Conservation (phyloP, 129 eudicot genomes). For the Helianthus tuberosus region DNA sequence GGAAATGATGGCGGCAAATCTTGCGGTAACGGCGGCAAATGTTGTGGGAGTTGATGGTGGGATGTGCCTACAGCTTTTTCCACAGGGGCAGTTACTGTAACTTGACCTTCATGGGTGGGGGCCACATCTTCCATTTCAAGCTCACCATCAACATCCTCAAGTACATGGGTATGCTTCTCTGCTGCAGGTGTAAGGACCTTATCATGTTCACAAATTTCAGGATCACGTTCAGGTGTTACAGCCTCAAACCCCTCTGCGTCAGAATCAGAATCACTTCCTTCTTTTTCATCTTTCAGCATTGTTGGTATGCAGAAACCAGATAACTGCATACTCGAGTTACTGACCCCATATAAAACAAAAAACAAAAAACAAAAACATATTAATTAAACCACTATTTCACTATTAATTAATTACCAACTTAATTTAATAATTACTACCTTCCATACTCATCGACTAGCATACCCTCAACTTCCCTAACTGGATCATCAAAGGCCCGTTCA, state of each 20-base stretch:
- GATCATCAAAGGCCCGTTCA: slow-evolving; percentile 91
- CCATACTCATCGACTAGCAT: slow-evolving; percentile 93
- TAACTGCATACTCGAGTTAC: slow-evolving; percentile 89
- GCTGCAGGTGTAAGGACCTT: slow-evolving; percentile 35
- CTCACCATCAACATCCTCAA: slow-evolving; percentile 97
- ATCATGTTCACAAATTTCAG: slow-evolving; percentile 46
- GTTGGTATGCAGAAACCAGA: slow-evolving; percentile 89
- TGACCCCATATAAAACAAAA: slow-evolving; percentile 31
- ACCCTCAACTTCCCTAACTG: slow-evolving; percentile 85
- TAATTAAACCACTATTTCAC: not conserved
- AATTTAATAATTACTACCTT: slow-evolving; percentile 47
- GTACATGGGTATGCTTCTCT: slow-evolving; percentile 71
- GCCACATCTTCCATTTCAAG: slow-evolving; percentile 98
- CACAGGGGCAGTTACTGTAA: not conserved
- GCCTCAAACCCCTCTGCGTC: slow-evolving; percentile 93
- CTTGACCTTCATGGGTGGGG: slow-evolving; percentile 60
- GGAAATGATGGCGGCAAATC: slow-evolving; percentile 65
- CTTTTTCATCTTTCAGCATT: slow-evolving; percentile 76
- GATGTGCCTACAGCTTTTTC: slow-evolving; percentile 22
- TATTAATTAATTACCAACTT: not conserved
- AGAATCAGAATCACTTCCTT: slow-evolving; percentile 84
- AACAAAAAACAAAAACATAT: not conserved
- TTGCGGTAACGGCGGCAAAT: slow-evolving; percentile 50
- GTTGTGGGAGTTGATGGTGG: slow-evolving; percentile 35
- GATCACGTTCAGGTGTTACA: slow-evolving; percentile 80